These are phyloP conservation scores for Coemansia sp. DNA, from an alignment of 192 early-diverging fungal species.

Conservation along the genomic window DNA sequence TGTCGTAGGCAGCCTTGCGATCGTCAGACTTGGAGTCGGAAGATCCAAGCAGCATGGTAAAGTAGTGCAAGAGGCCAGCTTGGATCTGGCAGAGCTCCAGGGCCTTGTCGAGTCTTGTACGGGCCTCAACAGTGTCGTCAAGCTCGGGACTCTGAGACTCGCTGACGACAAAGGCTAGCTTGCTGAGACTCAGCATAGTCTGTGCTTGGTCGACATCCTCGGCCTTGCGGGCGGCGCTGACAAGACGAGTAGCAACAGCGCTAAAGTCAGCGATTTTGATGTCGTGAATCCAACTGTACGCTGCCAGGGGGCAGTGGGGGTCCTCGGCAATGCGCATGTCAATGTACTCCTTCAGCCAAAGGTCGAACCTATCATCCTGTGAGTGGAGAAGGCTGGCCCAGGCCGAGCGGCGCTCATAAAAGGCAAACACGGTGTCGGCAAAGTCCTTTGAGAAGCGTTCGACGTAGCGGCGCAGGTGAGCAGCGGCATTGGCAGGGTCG, in stretches of 20 bases:
- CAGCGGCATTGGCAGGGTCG: constrained; percentile 21
- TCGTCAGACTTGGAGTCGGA: constrained; percentile 3
- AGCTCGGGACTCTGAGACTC: constrained; percentile 4
- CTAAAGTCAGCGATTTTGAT: constrained; percentile 33
- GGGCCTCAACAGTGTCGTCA: constrained; percentile 17
- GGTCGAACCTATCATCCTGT: constrained; percentile 16
- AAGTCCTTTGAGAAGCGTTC: constrained; percentile 33
- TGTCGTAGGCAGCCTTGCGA: constrained; percentile 24
- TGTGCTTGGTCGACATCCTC: constrained; percentile 23
- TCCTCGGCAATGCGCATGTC: constrained; percentile 9
- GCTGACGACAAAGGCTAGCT: constrained; percentile 30
- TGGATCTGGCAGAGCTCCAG: constrained; percentile 43
- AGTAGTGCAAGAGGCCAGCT: constrained; percentile 11
- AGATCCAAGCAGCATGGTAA: constrained; percentile 7
- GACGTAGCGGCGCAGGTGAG: constrained; percentile 25
- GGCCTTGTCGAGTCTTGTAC: constrained; percentile 32
- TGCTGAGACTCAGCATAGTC: constrained; percentile 43
- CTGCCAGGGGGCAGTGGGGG: constrained; percentile 13
- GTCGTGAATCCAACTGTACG: constrained; percentile 46
- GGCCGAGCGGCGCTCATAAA: constrained; percentile 45
- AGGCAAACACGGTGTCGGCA: constrained; percentile 36
- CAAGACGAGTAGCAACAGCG: constrained; percentile 31
- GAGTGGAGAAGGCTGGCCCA: constrained; percentile 43
- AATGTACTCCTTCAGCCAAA: constrained; percentile 31
- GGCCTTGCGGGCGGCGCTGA: constrained; percentile 31